Evolutionary conservation across 2,329 filamentous ascomycete genomes (phyloP).

Genomic region (Stemphylium lycopersici): DNA sequence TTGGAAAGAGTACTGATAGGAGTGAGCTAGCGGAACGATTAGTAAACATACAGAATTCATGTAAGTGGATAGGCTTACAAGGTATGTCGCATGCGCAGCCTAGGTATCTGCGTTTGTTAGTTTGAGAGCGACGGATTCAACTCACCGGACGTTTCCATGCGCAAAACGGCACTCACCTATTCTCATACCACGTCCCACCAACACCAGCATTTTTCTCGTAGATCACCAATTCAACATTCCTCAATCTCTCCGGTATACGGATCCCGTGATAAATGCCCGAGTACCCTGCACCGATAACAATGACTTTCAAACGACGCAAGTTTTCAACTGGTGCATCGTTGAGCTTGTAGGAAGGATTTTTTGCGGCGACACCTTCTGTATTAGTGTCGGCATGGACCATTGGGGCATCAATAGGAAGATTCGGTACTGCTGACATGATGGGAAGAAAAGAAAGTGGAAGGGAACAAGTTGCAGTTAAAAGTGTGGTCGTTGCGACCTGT

Average conservation of each 20-base stretch:
- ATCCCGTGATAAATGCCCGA: slow-evolving; percentile 54
- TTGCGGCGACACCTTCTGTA: slow-evolving; percentile 13
- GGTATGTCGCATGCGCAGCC: slow-evolving; percentile 54
- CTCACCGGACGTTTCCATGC: background rate
- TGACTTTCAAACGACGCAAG: slow-evolving; percentile 50
- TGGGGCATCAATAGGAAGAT: slow-evolving; percentile 31
- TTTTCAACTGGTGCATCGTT: slow-evolving; percentile 52
- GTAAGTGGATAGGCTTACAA: slow-evolving; percentile 9
- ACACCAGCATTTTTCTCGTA: slow-evolving; percentile 54
- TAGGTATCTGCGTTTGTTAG: slow-evolving; percentile 40
- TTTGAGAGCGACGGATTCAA: background rate
- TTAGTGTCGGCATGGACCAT: slow-evolving; percentile 12
- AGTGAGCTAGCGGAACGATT: slow-evolving; percentile 39
- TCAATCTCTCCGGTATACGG: slow-evolving; percentile 50
- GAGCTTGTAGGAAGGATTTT: slow-evolving; percentile 32
- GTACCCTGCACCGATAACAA: slow-evolving; percentile 54
- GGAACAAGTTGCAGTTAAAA: background rate
- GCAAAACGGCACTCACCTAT: slow-evolving; percentile 22
- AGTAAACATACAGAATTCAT: background rate
- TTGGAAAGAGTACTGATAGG: slow-evolving; percentile 53
- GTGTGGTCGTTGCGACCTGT: background rate
- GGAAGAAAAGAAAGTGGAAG: background rate
- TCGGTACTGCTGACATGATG: slow-evolving; percentile 41
- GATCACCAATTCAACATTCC: slow-evolving; percentile 50
- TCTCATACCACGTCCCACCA: slow-evolving; percentile 51